Conservation (phyloP, 1,284 basidiomycete genomes). For the Pyrrhoderma noxium region DNA sequence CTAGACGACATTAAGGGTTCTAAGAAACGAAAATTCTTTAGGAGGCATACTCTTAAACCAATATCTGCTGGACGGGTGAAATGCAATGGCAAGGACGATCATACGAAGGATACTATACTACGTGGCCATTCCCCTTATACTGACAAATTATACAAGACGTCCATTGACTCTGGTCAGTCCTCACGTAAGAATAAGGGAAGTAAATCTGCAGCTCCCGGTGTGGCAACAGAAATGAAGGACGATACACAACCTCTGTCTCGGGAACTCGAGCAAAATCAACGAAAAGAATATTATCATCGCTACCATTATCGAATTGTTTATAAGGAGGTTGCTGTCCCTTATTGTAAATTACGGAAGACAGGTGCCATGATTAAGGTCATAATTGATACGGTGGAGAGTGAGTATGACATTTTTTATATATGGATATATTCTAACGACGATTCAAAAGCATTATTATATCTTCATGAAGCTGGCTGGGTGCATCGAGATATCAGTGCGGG, state of each 20-base stretch:
- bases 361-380: neutral
- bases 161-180: too few relatives aligned
- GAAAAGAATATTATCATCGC: neutral
- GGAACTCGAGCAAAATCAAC: too few relatives aligned
- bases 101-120: neutral
- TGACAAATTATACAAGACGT: neutral
- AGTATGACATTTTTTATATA: neutral
- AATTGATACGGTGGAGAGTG: neutral
- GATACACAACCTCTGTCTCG: too few relatives aligned
- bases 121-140: neutral
- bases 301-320: slow-evolving; percentile 5
- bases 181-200: too few relatives aligned
- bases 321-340: slow-evolving; percentile 1
- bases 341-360: neutral
- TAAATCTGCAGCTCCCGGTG: too few relatives aligned
- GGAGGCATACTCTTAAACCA: neutral
- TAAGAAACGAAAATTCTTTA: neutral
- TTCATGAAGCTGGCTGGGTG: slow-evolving; percentile 3
- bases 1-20: neutral
- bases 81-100: neutral
- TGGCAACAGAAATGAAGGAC: too few relatives aligned
- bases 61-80: neutral
- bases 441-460: too few relatives aligned
- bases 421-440: too few relatives aligned
- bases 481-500: slow-evolving; percentile 5